Evolutionary conservation across 495 filamentous ascomycete genomes (phyloP).

Genomic region (Aspergillus bertholletiae): DNA sequence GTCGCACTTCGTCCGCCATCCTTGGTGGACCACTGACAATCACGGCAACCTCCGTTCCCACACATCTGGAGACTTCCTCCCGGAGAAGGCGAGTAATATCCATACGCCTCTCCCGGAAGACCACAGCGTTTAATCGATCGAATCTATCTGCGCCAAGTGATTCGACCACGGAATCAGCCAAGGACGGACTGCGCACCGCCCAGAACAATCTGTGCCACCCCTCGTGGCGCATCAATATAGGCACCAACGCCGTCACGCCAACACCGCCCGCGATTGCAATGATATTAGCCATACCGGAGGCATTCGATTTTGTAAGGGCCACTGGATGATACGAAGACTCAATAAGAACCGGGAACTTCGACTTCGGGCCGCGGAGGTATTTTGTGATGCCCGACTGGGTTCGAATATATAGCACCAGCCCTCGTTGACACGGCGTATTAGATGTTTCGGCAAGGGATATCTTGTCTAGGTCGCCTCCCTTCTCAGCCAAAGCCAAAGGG

Average conservation of each 20-base stretch:
- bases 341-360: not conserved
- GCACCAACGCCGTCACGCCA: not conserved
- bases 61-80: not conserved
- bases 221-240: not conserved
- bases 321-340: not conserved
- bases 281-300: not conserved
- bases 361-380: not conserved
- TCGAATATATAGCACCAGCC: not conserved
- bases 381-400: not conserved
- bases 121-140: not conserved
- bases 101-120: not conserved
- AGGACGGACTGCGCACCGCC: not conserved
- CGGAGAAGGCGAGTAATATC: not conserved
- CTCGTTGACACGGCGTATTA: not conserved
- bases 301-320: not conserved
- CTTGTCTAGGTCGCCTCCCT: not conserved
- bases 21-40: not conserved
- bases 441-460: not conserved
- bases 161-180: not conserved
- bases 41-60: not conserved
- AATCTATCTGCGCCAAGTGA: not conserved
- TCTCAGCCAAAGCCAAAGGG: not conserved
- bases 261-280: not conserved
- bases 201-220: not conserved
- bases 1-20: not conserved